Percentiles rank a stretch among this genome's conserved stretches.
phyloP scores from a whole-genome alignment of 1,284 basidiomycete genomes.

The Clitocybe nebularis region DNA sequence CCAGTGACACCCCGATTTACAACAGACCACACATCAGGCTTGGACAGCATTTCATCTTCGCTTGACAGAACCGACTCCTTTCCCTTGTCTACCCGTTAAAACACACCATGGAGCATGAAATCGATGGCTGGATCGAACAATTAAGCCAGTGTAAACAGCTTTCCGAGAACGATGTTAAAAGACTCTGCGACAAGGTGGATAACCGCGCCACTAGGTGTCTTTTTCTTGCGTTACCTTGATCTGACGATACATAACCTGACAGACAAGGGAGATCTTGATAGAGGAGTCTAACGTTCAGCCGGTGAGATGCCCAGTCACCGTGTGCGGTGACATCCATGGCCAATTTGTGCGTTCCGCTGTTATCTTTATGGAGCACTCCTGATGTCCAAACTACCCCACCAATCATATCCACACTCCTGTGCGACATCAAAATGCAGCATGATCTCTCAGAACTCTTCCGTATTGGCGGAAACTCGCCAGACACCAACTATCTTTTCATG shows the following conservation, averaged over 20 bases:
- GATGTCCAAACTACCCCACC: slow-evolving; percentile 15
- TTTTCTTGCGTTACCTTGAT: slow-evolving; percentile 18
- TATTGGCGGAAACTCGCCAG: slow-evolving; percentile 98
- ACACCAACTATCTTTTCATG: slow-evolving; percentile 99
- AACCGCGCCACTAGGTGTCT: slow-evolving; percentile 16
- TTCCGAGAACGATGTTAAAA: slow-evolving; percentile 94
- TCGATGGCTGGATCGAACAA: slow-evolving; percentile 95
- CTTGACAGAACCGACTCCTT: slow-evolving; percentile 22
- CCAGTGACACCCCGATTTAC: slow-evolving; percentile 21
- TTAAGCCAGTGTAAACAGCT: slow-evolving; percentile 98
- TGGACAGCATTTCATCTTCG: slow-evolving; percentile 21
- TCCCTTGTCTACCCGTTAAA: slow-evolving; percentile 23
- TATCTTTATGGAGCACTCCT: slow-evolving; percentile 16
- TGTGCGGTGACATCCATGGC: slow-evolving; percentile 98
- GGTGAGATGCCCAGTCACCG: slow-evolving; percentile 95
- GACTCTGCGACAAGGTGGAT: slow-evolving; percentile 94
- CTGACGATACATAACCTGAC: slow-evolving; percentile 17
- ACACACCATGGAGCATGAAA: slow-evolving; percentile 70
- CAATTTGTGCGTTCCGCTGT: slow-evolving; percentile 84
- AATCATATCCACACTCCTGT: slow-evolving; percentile 17
- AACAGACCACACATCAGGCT: slow-evolving; percentile 14
- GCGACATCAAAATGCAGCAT: slow-evolving; percentile 55
- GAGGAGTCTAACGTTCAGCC: slow-evolving; percentile 98
- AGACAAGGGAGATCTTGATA: slow-evolving; percentile 97
- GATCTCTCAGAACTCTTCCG: slow-evolving; percentile 99